Conservation (phyloP, 305 asterid genomes). For the Stenogyne calaminthoides region DNA sequence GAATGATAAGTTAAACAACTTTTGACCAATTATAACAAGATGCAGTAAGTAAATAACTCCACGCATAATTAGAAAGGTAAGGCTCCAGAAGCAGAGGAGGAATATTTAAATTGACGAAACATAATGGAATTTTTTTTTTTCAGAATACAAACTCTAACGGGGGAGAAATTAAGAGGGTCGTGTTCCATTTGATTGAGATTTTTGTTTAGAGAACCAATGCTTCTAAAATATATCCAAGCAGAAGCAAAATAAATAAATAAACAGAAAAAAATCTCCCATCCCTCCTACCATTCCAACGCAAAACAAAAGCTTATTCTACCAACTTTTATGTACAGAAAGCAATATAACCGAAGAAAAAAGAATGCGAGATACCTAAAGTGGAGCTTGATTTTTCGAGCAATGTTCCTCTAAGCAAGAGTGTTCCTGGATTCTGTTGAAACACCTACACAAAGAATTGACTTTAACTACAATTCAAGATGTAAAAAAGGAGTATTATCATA, state of each 20-base stretch:
- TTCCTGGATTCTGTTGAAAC: slow-evolving; percentile 88
- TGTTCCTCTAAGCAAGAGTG: slow-evolving; percentile 69
- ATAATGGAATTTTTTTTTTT: background rate
- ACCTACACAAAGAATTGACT: slow-evolving; percentile 46
- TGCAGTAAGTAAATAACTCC: background rate
- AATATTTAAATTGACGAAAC: background rate
- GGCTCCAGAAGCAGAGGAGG: background rate
- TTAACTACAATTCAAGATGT: background rate
- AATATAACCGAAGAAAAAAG: background rate
- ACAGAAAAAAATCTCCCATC: background rate
- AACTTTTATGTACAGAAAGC: background rate
- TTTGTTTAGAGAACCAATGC: background rate
- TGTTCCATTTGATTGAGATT: background rate
- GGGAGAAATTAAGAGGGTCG: background rate
- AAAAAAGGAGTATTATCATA: background rate
- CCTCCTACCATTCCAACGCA: background rate
- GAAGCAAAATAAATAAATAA: background rate
- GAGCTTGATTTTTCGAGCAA: slow-evolving; percentile 57
- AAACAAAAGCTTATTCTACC: background rate
- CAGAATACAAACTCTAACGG: slow-evolving; percentile 1
- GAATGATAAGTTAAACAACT: background rate
- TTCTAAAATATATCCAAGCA: background rate
- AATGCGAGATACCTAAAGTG: slow-evolving; percentile 47
- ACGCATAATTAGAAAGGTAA: background rate
- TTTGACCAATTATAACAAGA: background rate